Percentiles rank a stretch among this genome's conserved stretches.
Evolutionary conservation across 2,329 filamentous ascomycete genomes (phyloP).

Genomic region (Pseudogymnoascus sp.): DNA sequence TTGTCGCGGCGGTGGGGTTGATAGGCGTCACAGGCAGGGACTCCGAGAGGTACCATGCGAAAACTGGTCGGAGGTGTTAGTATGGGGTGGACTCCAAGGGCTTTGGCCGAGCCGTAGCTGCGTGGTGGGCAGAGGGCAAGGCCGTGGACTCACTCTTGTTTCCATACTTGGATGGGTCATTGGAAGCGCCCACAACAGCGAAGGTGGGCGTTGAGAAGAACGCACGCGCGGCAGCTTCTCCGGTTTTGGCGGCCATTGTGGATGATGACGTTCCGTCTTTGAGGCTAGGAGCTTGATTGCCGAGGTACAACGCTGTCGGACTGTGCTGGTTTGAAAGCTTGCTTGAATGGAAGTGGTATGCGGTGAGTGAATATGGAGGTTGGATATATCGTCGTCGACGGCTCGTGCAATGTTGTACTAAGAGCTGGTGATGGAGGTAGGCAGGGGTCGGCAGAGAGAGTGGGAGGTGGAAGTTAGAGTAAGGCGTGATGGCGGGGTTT

Average conservation of each 20-base stretch:
- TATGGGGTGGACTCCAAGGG: constrained; percentile 12
- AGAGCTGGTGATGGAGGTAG: background rate
- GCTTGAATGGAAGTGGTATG: background rate
- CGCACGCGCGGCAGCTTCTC: constrained; percentile 51
- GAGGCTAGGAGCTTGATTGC: background rate
- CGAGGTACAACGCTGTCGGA: background rate
- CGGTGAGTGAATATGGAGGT: background rate
- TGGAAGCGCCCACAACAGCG: constrained; percentile 85
- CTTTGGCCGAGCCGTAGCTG: background rate
- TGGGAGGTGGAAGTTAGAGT: background rate
- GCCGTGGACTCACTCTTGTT: constrained; percentile 60
- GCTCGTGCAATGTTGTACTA: background rate
- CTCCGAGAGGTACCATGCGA: constrained; percentile 80
- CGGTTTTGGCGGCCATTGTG: background rate
- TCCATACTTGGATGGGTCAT: constrained; percentile 78
- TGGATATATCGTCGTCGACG: background rate
- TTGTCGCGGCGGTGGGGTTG: constrained; percentile 64
- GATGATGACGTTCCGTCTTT: background rate
- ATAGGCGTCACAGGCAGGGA: constrained; percentile 72
- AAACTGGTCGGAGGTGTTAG: constrained; percentile 49
- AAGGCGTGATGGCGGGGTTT: background rate
- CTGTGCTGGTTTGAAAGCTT: background rate
- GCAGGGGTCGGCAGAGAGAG: background rate
- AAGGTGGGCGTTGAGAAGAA: constrained; percentile 79
- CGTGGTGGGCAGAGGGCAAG: background rate